Evolutionary conservation across 768 basidiomycete genomes (phyloP).

Genomic region (Gloeophyllum trabeum): DNA sequence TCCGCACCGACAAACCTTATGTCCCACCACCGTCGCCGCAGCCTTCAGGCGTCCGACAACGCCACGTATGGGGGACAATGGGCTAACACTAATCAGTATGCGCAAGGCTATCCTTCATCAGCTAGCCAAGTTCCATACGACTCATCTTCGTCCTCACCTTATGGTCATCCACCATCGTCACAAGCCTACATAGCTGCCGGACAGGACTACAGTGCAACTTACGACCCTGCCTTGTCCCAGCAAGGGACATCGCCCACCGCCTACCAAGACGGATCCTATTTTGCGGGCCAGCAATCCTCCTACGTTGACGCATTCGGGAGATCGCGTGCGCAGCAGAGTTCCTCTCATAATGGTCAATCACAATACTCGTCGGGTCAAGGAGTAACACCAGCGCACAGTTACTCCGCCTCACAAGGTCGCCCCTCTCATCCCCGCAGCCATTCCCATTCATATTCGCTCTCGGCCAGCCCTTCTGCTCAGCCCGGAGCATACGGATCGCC

Average conservation of each 20-base stretch:
- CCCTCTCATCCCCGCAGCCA: not conserved
- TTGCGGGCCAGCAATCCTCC: too few species aligned
- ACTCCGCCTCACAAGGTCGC: too few species aligned
- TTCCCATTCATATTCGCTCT: not conserved
- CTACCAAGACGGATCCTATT: too few species aligned
- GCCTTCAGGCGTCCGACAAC: not conserved
- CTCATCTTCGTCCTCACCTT: not conserved
- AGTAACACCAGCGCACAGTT: too few species aligned
- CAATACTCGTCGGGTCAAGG: too few species aligned
- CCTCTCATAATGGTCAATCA: too few species aligned
- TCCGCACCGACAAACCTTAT: constrained; percentile 9
- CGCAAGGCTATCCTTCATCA: not conserved
- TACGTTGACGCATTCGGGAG: too few species aligned
- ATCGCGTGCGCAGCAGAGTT: too few species aligned
- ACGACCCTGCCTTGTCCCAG: too few species aligned
- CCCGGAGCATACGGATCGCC: not conserved
- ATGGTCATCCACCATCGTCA: too few species aligned
- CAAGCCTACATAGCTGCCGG: not conserved
- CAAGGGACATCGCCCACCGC: too few species aligned
- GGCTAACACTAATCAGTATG: not conserved
- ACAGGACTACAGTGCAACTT: too few species aligned
- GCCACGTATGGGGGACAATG: not conserved
- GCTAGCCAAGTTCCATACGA: not conserved
- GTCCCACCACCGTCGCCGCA: constrained; percentile 11
- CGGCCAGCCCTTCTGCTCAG: not conserved